A percentile compares a stretch with the other conserved stretches of the same genome.
Evolutionary conservation across 78 protist genomes (phyloP).

Genomic region (Salpingoeca rosetta): DNA sequence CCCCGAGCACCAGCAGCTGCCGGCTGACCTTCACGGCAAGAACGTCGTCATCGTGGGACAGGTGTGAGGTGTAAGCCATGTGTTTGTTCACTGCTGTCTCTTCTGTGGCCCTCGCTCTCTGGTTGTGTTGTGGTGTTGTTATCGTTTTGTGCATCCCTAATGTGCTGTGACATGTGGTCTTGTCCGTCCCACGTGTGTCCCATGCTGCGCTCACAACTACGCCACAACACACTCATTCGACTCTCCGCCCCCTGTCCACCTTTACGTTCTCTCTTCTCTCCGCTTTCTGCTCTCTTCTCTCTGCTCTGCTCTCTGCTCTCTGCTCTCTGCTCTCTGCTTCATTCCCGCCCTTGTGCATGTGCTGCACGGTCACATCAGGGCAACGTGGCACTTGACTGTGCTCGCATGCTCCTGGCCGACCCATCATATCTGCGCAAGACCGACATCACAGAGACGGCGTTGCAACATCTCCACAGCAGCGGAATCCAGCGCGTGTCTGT

Average conservation of each 20-base stretch:
- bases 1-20: slow-evolving; percentile 24
- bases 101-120: neutral
- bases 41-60: slow-evolving; percentile 1
- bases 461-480: neutral
- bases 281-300: too few species aligned
- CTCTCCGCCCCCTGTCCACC: neutral
- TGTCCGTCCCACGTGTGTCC: too few species aligned
- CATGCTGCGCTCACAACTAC: too few species aligned
- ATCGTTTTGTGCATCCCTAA: too few species aligned
- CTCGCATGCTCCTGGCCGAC: slow-evolving; percentile 36
- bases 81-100: neutral
- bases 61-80: neutral
- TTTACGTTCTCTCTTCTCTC: neutral
- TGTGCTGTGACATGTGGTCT: too few species aligned
- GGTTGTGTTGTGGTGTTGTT: neutral
- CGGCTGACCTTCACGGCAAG: neutral
- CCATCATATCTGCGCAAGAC: neutral
- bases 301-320: too few species aligned
- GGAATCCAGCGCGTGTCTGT: slow-evolving; percentile 15
- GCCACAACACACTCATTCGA: too few species aligned
- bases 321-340: too few species aligned
- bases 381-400: slow-evolving; percentile 72
- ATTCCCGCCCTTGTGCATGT: too few species aligned
- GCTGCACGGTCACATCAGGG: too few species aligned
- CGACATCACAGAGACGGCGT: slow-evolving; percentile 26